Evolutionary conservation across 495 filamentous ascomycete species (phyloP).

Genomic region (Podospora pseudocomata): DNA sequence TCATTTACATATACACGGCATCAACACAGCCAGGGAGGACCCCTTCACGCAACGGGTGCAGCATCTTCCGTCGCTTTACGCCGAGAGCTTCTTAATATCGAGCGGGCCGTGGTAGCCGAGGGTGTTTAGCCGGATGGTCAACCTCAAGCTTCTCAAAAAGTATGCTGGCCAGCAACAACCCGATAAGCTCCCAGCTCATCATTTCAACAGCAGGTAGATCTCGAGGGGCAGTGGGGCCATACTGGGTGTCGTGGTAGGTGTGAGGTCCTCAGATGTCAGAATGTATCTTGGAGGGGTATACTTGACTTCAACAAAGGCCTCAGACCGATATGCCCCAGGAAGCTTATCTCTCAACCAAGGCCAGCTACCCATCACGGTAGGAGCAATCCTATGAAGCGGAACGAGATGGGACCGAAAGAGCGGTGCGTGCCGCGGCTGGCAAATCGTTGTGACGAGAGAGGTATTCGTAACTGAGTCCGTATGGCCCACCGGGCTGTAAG

Average conservation of each 20-base stretch:
- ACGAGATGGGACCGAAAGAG: too few species aligned
- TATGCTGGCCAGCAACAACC: not conserved
- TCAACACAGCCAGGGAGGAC: not conserved
- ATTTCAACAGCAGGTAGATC: not conserved
- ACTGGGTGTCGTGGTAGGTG: too few species aligned
- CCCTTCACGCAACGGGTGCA: not conserved
- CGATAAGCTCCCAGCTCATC: not conserved
- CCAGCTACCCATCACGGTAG: too few species aligned
- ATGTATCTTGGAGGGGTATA: not conserved
- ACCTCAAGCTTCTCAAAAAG: not conserved
- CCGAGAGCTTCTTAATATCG: conserved; percentile 2
- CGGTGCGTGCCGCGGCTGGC: too few species aligned
- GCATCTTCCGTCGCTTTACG: conserved; percentile 1
- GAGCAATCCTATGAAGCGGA: too few species aligned
- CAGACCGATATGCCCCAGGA: too few species aligned
- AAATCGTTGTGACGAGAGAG: too few species aligned
- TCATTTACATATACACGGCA: not conserved
- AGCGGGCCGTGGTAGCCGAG: conserved; percentile 6
- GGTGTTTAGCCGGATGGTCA: conserved; percentile 7
- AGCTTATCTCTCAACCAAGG: too few species aligned
- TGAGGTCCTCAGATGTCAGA: not conserved
- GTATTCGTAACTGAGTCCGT: too few species aligned
- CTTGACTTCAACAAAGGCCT: too few species aligned
- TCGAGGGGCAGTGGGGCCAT: not conserved
- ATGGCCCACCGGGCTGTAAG: too few species aligned